Conservation (phyloP, 495 filamentous ascomycete genomes). For the Neurospora tetraspora region DNA sequence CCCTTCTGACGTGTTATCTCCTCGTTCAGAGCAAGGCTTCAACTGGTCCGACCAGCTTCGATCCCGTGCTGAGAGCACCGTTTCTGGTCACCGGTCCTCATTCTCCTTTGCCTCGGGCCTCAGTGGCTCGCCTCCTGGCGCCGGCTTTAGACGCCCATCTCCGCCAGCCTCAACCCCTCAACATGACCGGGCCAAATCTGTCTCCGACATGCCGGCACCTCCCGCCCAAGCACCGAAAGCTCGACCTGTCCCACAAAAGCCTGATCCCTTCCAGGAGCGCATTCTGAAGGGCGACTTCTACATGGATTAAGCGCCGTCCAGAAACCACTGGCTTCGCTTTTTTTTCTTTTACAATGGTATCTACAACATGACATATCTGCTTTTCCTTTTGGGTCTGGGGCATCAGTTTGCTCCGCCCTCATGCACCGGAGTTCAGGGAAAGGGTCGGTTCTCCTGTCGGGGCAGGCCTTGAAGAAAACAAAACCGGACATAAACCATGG, state of each 20-base stretch:
- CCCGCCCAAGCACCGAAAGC: slow-evolving; percentile 38
- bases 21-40: slow-evolving; percentile 71
- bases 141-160: slow-evolving; percentile 26
- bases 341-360: neutral
- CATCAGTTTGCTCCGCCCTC: neutral
- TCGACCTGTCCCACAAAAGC: slow-evolving; percentile 42
- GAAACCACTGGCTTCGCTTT: neutral
- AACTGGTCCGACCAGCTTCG: slow-evolving; percentile 94
- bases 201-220: slow-evolving; percentile 58
- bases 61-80: slow-evolving; percentile 73
- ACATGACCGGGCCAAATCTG: slow-evolving; percentile 60
- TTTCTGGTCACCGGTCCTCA: slow-evolving; percentile 40
- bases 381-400: neutral
- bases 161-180: slow-evolving; percentile 25
- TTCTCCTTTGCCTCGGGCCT: slow-evolving; percentile 29
- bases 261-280: slow-evolving; percentile 89
- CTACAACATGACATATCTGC: neutral
- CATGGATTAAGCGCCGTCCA: slow-evolving; percentile 63
- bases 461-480: neutral
- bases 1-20: slow-evolving; percentile 45
- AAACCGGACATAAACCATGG: neutral
- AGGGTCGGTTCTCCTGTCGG: neutral
- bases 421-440: neutral
- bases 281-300: slow-evolving; percentile 96
- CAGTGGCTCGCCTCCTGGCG: slow-evolving; percentile 23